Conservation (phyloP, 192 early-diverging fungal species). For the Obelidium mucronatum region DNA sequence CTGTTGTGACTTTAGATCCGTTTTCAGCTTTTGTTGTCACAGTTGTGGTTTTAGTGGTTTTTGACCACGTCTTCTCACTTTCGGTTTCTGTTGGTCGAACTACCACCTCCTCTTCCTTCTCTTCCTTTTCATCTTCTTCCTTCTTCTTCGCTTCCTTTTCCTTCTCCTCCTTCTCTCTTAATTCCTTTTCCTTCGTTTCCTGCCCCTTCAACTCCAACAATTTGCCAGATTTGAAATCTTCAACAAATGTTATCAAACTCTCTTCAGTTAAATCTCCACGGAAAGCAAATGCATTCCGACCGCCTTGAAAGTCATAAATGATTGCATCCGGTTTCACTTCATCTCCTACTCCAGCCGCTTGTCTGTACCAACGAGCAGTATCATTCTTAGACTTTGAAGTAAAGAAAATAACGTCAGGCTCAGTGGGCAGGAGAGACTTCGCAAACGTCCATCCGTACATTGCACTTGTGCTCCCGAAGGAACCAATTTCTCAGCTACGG, state of each 20-base stretch:
- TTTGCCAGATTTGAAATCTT: constrained; percentile 27
- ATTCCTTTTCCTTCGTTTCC: background rate
- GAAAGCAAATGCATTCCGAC: background rate
- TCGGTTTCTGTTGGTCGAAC: background rate
- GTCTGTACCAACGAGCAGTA: background rate
- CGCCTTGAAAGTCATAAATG: background rate
- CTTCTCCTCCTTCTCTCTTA: background rate
- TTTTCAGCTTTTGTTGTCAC: too few species aligned
- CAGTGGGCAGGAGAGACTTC: background rate
- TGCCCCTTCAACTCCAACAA: constrained; percentile 10
- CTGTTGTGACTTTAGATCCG: too few species aligned
- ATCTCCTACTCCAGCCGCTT: background rate
- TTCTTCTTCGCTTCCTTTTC: background rate
- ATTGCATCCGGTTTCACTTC: background rate
- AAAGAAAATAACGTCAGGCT: constrained; percentile 28
- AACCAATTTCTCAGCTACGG: background rate
- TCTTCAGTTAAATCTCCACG: constrained; percentile 1
- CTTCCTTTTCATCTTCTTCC: background rate
- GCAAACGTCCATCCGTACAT: constrained; percentile 17
- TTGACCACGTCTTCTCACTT: background rate
- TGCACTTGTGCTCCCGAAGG: background rate
- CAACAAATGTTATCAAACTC: constrained; percentile 4
- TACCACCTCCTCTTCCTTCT: background rate
- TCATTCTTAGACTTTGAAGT: background rate
- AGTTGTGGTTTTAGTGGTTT: background rate